Conservation (phyloP, 441 rosid species). For the Erodium trifolium region DNA sequence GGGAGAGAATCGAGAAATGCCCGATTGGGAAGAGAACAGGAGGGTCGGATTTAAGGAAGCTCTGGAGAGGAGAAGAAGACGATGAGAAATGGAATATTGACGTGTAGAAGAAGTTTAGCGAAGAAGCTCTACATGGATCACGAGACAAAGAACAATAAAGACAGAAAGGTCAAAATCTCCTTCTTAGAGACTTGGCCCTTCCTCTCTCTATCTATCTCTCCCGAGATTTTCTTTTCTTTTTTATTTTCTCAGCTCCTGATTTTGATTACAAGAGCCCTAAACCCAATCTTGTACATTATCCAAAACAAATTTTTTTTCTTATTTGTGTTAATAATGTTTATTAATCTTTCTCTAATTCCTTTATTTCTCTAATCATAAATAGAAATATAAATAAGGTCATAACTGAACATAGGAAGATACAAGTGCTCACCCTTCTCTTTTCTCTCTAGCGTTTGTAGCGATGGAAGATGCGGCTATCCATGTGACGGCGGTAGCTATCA, state of each 20-base stretch:
- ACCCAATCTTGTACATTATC: too few relatives aligned
- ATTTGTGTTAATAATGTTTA: too few relatives aligned
- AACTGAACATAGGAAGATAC: too few relatives aligned
- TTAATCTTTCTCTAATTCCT: too few relatives aligned
- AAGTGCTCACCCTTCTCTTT: too few relatives aligned
- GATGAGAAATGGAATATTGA: neutral
- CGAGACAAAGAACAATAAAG: too few relatives aligned
- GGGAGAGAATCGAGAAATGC: neutral
- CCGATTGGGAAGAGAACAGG: neutral
- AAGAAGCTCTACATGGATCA: neutral
- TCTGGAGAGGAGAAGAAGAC: neutral
- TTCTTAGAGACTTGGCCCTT: conserved; percentile 27
- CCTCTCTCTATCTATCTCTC: conserved; percentile 20
- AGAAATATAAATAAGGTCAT: too few relatives aligned
- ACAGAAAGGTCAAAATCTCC: conserved; percentile 24
- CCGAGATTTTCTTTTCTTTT: neutral
- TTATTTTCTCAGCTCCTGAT: neutral
- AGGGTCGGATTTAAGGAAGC: conserved; percentile 6
- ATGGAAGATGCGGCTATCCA: too few relatives aligned
- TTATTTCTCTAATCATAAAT: too few relatives aligned
- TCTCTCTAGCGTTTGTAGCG: too few relatives aligned
- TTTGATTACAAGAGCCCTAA: neutral
- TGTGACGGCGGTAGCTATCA: too few relatives aligned
- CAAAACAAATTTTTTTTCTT: too few relatives aligned
- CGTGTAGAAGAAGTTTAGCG: conserved; percentile 10